Conservation (phyloP, 1,139 yeast species). For the Yamadazyma sp. region DNA sequence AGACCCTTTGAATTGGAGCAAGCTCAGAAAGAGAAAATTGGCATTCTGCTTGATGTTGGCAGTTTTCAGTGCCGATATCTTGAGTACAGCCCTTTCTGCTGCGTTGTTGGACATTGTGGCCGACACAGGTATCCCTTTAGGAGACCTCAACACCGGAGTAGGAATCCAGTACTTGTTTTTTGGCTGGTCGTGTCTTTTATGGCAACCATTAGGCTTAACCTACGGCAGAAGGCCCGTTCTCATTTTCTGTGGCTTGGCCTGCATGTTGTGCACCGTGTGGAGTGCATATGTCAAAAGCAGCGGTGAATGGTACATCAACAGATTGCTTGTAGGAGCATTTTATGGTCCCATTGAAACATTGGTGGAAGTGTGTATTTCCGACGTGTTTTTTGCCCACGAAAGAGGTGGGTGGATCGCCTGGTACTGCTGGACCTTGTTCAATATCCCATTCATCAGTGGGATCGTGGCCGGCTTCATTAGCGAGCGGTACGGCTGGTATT, state of each 20-base stretch:
- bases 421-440: constrained; percentile 39
- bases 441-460: constrained; percentile 49
- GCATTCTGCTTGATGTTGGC: constrained; percentile 16
- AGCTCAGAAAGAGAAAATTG: constrained; percentile 17
- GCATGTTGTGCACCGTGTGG: constrained; percentile 40
- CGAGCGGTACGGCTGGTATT: constrained; percentile 48
- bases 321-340: constrained; percentile 47
- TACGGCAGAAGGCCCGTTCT: constrained; percentile 56
- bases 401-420: constrained; percentile 45
- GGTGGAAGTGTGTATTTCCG: constrained; percentile 51
- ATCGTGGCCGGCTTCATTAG: constrained; percentile 50
- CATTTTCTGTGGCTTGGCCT: constrained; percentile 27
- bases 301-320: constrained; percentile 42
- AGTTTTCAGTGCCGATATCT: constrained; percentile 12
- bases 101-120: constrained; percentile 14
- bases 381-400: constrained; percentile 52
- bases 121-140: constrained; percentile 17
- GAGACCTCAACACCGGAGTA: constrained; percentile 25
- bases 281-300: constrained; percentile 37
- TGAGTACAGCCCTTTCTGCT: constrained; percentile 13
- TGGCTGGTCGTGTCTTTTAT: constrained; percentile 21
- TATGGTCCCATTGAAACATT: constrained; percentile 58
- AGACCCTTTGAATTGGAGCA: constrained; percentile 28
- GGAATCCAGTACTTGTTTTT: constrained; percentile 37
- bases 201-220: constrained; percentile 16